Percentiles rank a stretch among this genome's conserved stretches.
Evolutionary conservation across 805 yeast genomes (phyloP).

Genomic region (Scheffersomyces ergatensis): DNA sequence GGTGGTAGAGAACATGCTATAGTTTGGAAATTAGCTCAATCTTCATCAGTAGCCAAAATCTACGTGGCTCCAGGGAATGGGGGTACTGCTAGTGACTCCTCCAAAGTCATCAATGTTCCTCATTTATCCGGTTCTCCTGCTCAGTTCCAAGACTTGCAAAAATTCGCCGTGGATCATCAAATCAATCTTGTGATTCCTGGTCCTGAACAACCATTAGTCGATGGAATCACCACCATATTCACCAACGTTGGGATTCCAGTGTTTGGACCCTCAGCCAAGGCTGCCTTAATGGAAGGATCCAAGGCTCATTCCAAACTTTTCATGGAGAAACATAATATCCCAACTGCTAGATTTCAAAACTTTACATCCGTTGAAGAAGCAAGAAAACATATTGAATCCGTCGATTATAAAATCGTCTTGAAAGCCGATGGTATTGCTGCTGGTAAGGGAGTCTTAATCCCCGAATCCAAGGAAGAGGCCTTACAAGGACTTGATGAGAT

Average conservation of each 20-base stretch:
- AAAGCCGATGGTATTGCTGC: slow-evolving; percentile 99
- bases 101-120: slow-evolving; percentile 66
- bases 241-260: slow-evolving; percentile 86
- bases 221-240: slow-evolving; percentile 78
- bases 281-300: slow-evolving; percentile 96
- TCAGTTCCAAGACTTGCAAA: slow-evolving; percentile 68
- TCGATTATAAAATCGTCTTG: slow-evolving; percentile 78
- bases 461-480: slow-evolving; percentile 82
- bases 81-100: slow-evolving; percentile 61
- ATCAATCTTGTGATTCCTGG: slow-evolving; percentile 88
- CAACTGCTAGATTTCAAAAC: slow-evolving; percentile 88
- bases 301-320: slow-evolving; percentile 91
- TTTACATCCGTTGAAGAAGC: slow-evolving; percentile 80
- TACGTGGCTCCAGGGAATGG: slow-evolving; percentile 98
- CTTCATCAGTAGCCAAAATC: slow-evolving; percentile 65
- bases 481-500: slow-evolving; percentile 76
- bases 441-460: slow-evolving; percentile 97
- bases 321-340: slow-evolving; percentile 88
- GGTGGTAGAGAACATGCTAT: slow-evolving; percentile 99
- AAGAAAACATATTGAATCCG: slow-evolving; percentile 58
- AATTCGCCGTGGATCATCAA: slow-evolving; percentile 67
- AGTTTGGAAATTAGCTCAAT: slow-evolving; percentile 85
- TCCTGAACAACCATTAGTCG: slow-evolving; percentile 98
- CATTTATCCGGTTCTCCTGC: slow-evolving; percentile 57
- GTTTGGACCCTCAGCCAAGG: slow-evolving; percentile 90